These are phyloP conservation scores for Podila epicladia DNA, from an alignment of 192 early-diverging fungal species.

Conservation along the genomic window DNA sequence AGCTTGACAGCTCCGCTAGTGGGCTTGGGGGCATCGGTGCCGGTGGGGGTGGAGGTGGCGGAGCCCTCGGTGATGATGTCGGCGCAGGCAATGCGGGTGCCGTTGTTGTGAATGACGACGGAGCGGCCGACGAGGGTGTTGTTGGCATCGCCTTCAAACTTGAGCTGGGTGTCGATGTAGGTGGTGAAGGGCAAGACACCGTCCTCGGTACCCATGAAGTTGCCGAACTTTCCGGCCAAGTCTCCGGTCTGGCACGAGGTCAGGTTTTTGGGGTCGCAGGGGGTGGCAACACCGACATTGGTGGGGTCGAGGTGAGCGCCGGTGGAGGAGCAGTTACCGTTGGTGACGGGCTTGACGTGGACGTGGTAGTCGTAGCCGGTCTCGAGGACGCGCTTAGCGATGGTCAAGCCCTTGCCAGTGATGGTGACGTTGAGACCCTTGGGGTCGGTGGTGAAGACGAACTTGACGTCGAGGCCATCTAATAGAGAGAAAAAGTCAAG, in stretches of 20 bases:
- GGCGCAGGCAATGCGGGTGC: conserved; percentile 63
- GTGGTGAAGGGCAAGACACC: conserved; percentile 20
- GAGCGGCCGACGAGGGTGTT: conserved; percentile 63
- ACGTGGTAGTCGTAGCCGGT: conserved; percentile 45
- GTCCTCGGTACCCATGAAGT: conserved; percentile 44
- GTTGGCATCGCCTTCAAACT: conserved; percentile 45
- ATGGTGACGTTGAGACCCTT: conserved; percentile 27
- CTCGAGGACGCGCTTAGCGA: neutral
- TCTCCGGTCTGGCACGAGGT: conserved; percentile 68
- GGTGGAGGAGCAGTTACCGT: conserved; percentile 25
- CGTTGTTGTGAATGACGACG: conserved; percentile 65
- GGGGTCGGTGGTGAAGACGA: conserved; percentile 32
- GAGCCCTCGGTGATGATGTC: conserved; percentile 54
- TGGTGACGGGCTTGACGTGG: conserved; percentile 34
- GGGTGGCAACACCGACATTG: conserved; percentile 21
- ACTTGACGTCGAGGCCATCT: conserved; percentile 21
- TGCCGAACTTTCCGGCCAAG: conserved; percentile 63
- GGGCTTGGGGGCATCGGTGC: neutral
- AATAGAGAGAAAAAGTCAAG: neutral
- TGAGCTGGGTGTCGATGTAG: conserved; percentile 53
- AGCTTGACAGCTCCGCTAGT: conserved; percentile 34
- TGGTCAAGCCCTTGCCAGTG: conserved; percentile 14
- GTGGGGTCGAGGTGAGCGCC: conserved; percentile 40
- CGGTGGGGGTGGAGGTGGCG: conserved; percentile 1
- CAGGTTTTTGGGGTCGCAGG: conserved; percentile 30